Percentiles rank a stretch among this genome's conserved stretches.
phyloP scores from a whole-genome alignment of 176 grass and related monocot genomes.

The maize (Zea mays) region Zm-B73-REFERENCE-NAM-5.0 NC_050103.1:177743501-177744000 shows the following conservation, averaged over 20 bases:
- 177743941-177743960: background rate
- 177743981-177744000: conserved; percentile 39
- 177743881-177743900: conserved; percentile 36
- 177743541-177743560: too few species aligned
- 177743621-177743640: background rate
- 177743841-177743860: background rate
- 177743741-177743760: background rate
- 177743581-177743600: background rate
- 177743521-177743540: too few species aligned
- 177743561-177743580: too few species aligned
- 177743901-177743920: too few species aligned
- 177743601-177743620: background rate
- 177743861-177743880: background rate
- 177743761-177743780: too few species aligned
- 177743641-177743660: rapidly evolving
- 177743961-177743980: conserved; percentile 16
- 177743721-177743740: background rate
- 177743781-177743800: background rate
- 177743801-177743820: background rate
- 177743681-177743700: background rate
- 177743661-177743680: background rate
- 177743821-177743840: background rate
- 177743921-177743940: too few species aligned
- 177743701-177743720: too few species aligned
- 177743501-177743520: too few species aligned